A percentile compares a stretch with the other conserved stretches of the same genome.
phyloP scores from a whole-genome alignment of 805 yeast species.

The Wickerhamomyces strasburgensis region DNA sequence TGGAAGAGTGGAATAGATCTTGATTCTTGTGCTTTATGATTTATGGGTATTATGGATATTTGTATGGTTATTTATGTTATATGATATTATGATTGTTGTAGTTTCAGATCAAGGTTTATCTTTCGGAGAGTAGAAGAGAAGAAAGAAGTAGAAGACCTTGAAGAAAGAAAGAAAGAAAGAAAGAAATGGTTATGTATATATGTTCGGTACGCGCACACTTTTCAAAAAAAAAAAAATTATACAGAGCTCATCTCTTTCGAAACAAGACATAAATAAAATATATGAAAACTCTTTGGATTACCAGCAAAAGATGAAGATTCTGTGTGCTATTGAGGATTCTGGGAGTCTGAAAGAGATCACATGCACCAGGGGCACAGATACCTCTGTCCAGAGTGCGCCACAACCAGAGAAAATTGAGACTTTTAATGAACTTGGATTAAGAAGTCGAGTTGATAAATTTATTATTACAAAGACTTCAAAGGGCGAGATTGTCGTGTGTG shows the following conservation, averaged over 20 bases:
- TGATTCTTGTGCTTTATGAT: neutral
- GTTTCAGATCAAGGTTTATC: too few relatives aligned
- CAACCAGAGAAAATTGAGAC: conserved; percentile 56
- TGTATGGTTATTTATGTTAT: neutral
- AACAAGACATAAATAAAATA: too few relatives aligned
- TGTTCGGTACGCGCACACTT: too few relatives aligned
- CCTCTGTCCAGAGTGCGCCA: conserved; percentile 60
- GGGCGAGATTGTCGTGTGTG: conserved; percentile 33
- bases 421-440: conserved; percentile 37
- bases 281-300: too few relatives aligned
- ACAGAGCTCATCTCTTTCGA: too few relatives aligned
- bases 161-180: too few relatives aligned
- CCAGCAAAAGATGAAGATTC: conserved; percentile 44
- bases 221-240: too few relatives aligned
- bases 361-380: conserved; percentile 70
- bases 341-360: conserved; percentile 62
- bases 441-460: conserved; percentile 34
- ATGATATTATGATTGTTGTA: neutral
- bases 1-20: conserved; percentile 23
- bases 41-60: neutral
- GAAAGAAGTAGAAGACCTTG: too few relatives aligned
- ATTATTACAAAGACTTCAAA: conserved; percentile 31
- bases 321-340: conserved; percentile 62
- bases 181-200: too few relatives aligned
- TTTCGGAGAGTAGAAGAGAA: too few relatives aligned